phyloP scores from a whole-genome alignment of 139 green algal species.

The Micractinium sp. region DNA sequence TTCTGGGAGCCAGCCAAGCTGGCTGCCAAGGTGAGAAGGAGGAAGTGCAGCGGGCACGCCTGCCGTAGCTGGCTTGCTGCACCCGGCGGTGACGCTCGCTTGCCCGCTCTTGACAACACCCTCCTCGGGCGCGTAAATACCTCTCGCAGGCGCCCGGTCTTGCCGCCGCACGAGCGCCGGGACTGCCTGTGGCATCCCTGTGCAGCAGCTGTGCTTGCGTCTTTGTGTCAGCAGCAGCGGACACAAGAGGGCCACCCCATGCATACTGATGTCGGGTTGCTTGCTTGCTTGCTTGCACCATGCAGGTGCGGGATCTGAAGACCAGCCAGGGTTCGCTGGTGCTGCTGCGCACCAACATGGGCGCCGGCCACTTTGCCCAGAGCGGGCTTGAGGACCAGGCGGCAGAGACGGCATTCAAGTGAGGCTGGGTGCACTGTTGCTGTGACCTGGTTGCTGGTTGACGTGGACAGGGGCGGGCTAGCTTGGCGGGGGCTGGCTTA shows the following conservation, averaged over 20 bases:
- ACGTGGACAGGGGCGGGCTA: too few relatives aligned
- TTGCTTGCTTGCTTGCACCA: background rate
- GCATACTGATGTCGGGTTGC: background rate
- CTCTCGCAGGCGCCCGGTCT: too few relatives aligned
- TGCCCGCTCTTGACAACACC: too few relatives aligned
- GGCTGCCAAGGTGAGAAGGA: constrained; percentile 75
- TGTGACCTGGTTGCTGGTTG: background rate
- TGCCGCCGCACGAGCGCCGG: too few relatives aligned
- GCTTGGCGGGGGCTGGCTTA: background rate
- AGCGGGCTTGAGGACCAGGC: constrained; percentile 60
- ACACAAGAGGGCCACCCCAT: background rate
- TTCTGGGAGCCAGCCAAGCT: constrained; percentile 81
- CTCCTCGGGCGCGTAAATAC: too few relatives aligned
- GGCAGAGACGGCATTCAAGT: constrained; percentile 66
- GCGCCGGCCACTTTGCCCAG: constrained; percentile 74
- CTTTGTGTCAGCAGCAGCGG: too few relatives aligned
- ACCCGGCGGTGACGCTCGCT: too few relatives aligned
- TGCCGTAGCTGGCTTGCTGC: too few relatives aligned
- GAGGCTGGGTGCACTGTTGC: background rate
- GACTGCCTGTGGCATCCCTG: too few relatives aligned
- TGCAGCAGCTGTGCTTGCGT: too few relatives aligned
- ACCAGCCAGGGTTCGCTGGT: constrained; percentile 29
- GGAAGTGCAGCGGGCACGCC: too few relatives aligned
- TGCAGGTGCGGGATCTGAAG: constrained; percentile 11
- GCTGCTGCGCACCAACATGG: constrained; percentile 67